Evolutionary conservation across 2,329 filamentous ascomycete species (phyloP).

Genomic region (Paracamarosporium sp.): DNA sequence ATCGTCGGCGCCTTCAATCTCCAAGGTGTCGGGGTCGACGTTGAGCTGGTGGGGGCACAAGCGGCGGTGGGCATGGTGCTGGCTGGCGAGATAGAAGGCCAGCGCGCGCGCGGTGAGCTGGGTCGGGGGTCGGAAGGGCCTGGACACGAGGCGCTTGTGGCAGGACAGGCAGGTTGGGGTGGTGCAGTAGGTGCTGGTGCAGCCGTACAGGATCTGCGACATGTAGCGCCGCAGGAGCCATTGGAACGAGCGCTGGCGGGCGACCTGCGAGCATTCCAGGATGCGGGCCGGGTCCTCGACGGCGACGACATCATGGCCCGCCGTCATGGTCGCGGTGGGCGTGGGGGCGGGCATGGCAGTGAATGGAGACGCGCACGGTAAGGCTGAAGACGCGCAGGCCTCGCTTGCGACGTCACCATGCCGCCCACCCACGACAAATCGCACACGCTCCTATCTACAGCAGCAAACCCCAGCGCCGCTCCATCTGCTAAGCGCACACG

Average conservation of each 20-base stretch:
- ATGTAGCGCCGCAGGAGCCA: slow-evolving; percentile 62
- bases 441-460: no score
- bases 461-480: no score
- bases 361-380: no score
- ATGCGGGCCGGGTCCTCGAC: slow-evolving; percentile 35
- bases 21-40: slow-evolving; percentile 34
- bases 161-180: slow-evolving; percentile 83
- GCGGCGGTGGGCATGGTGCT: slow-evolving; percentile 75
- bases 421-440: no score
- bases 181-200: slow-evolving; percentile 70
- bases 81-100: slow-evolving; percentile 79
- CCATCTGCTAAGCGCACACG: no score
- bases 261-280: slow-evolving; percentile 35
- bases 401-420: no score
- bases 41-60: slow-evolving; percentile 65
- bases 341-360: no score
- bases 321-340: no score
- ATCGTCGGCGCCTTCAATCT: slow-evolving; percentile 23
- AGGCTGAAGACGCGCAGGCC: no score
- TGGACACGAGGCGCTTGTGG: slow-evolving; percentile 70
- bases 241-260: slow-evolving; percentile 39
- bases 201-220: slow-evolving; percentile 82
- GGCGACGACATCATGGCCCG: slow-evolving; percentile 19
- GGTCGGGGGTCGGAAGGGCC: slow-evolving; percentile 79
- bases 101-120: slow-evolving; percentile 81